phyloP scores from a whole-genome alignment of 2,329 filamentous ascomycete species.

The Rhynchosporium graminicola region DNA sequence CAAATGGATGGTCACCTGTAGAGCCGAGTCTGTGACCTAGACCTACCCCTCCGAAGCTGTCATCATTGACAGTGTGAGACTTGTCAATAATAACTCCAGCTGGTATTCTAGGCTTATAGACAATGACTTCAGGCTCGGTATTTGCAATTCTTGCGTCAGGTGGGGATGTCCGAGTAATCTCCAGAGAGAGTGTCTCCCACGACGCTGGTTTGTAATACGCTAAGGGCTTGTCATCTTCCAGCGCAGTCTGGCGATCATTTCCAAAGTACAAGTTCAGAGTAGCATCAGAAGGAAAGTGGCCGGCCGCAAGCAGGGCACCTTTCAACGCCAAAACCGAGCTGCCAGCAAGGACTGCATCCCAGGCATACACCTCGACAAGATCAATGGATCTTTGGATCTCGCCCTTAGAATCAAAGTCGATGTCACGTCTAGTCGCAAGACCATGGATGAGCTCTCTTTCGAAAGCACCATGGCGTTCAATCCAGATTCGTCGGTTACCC shows the following conservation, averaged over 20 bases:
- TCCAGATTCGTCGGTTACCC: constrained; percentile 7
- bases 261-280: constrained; percentile 23
- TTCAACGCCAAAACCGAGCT: constrained; percentile 24
- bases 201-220: not conserved
- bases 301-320: constrained; percentile 17
- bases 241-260: not conserved
- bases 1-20: not conserved
- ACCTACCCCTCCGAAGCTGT: not conserved
- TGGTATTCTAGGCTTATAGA: not conserved
- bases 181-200: constrained; percentile 8
- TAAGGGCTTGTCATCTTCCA: constrained; percentile 12
- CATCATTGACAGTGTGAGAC: not conserved
- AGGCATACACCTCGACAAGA: constrained; percentile 23
- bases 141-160: not conserved
- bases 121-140: not conserved
- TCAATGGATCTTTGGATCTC: not conserved
- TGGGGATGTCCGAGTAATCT: constrained; percentile 1
- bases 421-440: not conserved
- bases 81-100: not conserved
- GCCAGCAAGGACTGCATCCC: constrained; percentile 8
- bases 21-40: not conserved
- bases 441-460: not conserved
- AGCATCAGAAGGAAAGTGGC: constrained; percentile 22
- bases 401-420: constrained; percentile 11
- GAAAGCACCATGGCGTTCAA: not conserved